Base-by-base conservation (phyloP, 805 yeast species). In the Metschnikowia koreensis region DNA sequence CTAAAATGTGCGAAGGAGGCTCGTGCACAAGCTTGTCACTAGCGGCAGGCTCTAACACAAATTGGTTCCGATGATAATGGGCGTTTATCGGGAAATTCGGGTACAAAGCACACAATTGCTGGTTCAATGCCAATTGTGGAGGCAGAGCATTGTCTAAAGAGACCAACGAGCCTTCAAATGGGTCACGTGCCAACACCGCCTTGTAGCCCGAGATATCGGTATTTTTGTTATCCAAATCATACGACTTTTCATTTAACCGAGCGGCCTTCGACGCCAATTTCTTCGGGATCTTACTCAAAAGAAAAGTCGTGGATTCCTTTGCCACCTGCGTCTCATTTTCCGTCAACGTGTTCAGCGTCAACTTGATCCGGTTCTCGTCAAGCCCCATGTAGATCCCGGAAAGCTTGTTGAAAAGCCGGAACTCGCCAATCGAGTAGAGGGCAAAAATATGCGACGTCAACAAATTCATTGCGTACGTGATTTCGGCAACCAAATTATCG, bases 351-450 rank as follows among this genome's bases (percentile, higher is more conserved):
- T 76, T 66, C 56, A 81, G 73, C 15, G 70, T 61, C 50, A 87
- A 68, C 58, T 77, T 80, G 55, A 84, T 66, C 60, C 88, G 71
- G 38, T 81, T 73, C 50, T 82, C 82, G 58, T 85, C 85, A 55
- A 87, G 68, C 44, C 81, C 79, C 40, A 76, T 69, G 65, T 82
- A 86, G 38, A 85, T 71, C 12, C 64, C 67, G 1, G 76, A 68
- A 56, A 87, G 73, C 56, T 81, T 83, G 52, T 76, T 75, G 68
- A 80, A 85, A 41, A 85, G 73, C n/a, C 77, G 70, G 57, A 83
- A 84, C 62, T 87, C 89, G 41, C 88, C 87, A 57, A 81, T 79
- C 0, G 92, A 81, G 67, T 87, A 87, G 60, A 86, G 73, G 0
- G 89, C 81, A 66, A 80, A 87, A 45, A 86, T 79, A 58, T 86